phyloP scores from a whole-genome alignment of 805 yeast genomes.

The Teunomyces funiuensis region DNA sequence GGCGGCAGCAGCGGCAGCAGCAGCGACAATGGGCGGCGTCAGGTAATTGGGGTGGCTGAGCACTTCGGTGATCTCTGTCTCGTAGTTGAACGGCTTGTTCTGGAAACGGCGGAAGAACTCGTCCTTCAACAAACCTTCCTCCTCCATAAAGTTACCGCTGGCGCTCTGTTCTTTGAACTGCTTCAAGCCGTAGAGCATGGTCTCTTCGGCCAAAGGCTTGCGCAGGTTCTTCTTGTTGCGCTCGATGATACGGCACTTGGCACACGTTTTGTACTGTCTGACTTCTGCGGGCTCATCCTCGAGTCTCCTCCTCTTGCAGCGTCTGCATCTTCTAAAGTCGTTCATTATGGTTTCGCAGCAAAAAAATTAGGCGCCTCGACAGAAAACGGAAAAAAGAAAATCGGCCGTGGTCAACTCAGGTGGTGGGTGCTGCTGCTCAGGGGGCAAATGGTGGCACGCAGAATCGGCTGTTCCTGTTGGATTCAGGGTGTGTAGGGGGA shows the following conservation, averaged over 20 bases:
- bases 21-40: conserved; percentile 12
- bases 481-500: too few relatives aligned
- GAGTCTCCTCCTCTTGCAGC: conserved; percentile 56
- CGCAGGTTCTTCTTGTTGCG: conserved; percentile 44
- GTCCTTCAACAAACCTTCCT: conserved; percentile 25
- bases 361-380: neutral
- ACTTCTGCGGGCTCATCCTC: conserved; percentile 58
- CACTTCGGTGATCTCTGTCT: conserved; percentile 13
- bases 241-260: conserved; percentile 57
- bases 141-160: conserved; percentile 33
- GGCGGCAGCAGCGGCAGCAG: too few relatives aligned
- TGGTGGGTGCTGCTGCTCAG: conserved; percentile 5
- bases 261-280: conserved; percentile 56
- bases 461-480: too few relatives aligned
- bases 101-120: conserved; percentile 18
- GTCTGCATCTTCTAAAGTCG: conserved; percentile 47
- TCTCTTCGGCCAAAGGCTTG: conserved; percentile 47
- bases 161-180: conserved; percentile 40
- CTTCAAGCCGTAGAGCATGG: conserved; percentile 46
- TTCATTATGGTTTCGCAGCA: conserved; percentile 8
- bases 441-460: too few relatives aligned
- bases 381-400: neutral
- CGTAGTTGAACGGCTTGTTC: conserved; percentile 15
- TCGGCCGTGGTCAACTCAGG: neutral
- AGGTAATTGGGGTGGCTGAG: conserved; percentile 12